These are phyloP conservation scores for Adansonia digitata DNA, from an alignment of 345 rosid species.

Conservation along the genomic window DNA sequence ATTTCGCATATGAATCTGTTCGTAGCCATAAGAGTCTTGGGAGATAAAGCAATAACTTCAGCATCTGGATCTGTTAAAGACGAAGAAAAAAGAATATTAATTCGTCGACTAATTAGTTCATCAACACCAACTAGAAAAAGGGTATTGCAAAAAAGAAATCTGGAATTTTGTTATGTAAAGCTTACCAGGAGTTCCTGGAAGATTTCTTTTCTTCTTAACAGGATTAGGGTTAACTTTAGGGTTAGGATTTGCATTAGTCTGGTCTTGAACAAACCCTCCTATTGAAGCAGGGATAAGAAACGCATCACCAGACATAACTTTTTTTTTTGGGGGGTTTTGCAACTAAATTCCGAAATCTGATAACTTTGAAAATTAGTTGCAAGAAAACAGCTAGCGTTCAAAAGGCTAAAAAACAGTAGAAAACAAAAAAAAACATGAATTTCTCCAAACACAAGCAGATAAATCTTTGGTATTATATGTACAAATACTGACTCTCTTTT, in stretches of 20 bases:
- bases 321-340: slow-evolving; percentile 12
- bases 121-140: neutral
- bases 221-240: slow-evolving; percentile 47
- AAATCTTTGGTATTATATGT: too few species aligned
- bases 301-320: slow-evolving; percentile 65
- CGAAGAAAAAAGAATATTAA: neutral
- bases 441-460: slow-evolving; percentile 53
- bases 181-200: slow-evolving; percentile 93
- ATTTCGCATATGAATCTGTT: slow-evolving; percentile 88
- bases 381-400: slow-evolving; percentile 34
- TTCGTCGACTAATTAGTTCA: too few species aligned
- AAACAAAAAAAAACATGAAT: slow-evolving; percentile 36
- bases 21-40: slow-evolving; percentile 87
- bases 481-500: slow-evolving; percentile 32
- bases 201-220: slow-evolving; percentile 75
- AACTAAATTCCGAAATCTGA: slow-evolving; percentile 16
- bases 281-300: slow-evolving; percentile 47
- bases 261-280: slow-evolving; percentile 50
- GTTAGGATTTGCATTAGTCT: slow-evolving; percentile 50
- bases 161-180: neutral
- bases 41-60: slow-evolving; percentile 89
- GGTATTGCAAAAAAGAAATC: neutral
- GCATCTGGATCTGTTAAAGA: slow-evolving; percentile 86
- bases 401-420: slow-evolving; percentile 33
- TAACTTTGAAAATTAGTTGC: slow-evolving; percentile 21